Percentiles rank a stretch among this genome's conserved stretches.
These are phyloP conservation scores for Balamuthia mandrillaris DNA, from an alignment of 208 protist genomes.

Conservation along the genomic window DNA sequence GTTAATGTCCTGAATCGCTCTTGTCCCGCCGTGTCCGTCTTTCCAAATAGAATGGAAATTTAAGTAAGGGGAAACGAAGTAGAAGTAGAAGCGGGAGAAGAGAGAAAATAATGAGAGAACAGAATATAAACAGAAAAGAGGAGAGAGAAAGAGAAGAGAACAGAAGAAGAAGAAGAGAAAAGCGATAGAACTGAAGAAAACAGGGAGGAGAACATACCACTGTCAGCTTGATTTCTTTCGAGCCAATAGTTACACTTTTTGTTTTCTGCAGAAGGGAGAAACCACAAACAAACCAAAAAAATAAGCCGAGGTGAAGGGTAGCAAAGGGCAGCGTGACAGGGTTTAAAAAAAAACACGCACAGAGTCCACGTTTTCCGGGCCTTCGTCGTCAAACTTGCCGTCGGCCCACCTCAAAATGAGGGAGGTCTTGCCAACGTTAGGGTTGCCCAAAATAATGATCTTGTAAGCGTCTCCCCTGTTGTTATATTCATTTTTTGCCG, in stretches of 20 bases:
- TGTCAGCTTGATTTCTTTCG: conserved; percentile 33
- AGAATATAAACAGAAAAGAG: no score
- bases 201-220: neutral
- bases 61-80: no score
- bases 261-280: conserved; percentile 11
- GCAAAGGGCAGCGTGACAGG: no score
- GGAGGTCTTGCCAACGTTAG: conserved; percentile 40
- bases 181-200: neutral
- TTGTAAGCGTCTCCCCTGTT: conserved; percentile 43
- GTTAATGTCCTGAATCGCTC: conserved; percentile 2
- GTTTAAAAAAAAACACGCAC: neutral
- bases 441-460: conserved; percentile 39
- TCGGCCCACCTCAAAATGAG: conserved; percentile 40
- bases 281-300: no score
- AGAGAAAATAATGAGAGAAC: no score
- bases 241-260: conserved; percentile 32
- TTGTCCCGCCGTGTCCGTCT: conserved; percentile 35
- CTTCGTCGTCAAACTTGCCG: conserved; percentile 39
- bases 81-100: no score
- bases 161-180: neutral
- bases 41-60: no score
- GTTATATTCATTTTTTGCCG: no score
- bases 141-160: no score
- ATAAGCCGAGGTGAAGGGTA: no score
- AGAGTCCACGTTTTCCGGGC: conserved; percentile 26